Conservation (phyloP, 306 rosid species). For the Casuarina cunninghamiana region DNA sequence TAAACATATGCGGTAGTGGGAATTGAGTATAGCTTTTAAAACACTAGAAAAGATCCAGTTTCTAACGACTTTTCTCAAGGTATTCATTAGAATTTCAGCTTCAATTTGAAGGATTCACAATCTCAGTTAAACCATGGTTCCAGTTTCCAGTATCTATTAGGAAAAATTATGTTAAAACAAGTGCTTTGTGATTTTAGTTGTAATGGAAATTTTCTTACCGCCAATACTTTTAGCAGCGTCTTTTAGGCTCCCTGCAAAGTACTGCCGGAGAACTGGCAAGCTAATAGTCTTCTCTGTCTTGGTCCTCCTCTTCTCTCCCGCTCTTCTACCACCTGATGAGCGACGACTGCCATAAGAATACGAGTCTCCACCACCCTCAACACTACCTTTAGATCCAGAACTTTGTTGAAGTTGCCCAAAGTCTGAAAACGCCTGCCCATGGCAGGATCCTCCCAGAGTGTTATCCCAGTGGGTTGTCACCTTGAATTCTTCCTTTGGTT, state of each 20-base stretch:
- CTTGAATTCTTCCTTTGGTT: slow-evolving; percentile 47
- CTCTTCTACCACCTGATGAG: slow-evolving; percentile 48
- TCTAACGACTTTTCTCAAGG: background rate
- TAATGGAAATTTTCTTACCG: slow-evolving; percentile 5
- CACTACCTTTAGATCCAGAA: slow-evolving; percentile 30
- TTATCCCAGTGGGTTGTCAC: slow-evolving; percentile 46
- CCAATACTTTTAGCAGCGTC: slow-evolving; percentile 46
- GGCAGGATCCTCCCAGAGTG: slow-evolving; percentile 11
- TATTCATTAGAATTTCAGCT: background rate
- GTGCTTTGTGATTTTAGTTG: background rate
- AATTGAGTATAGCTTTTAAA: too few relatives aligned
- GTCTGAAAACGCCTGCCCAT: slow-evolving; percentile 35
- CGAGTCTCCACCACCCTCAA: slow-evolving; percentile 47
- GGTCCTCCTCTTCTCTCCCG: slow-evolving; percentile 56
- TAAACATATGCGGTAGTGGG: too few relatives aligned
- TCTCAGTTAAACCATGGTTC: background rate
- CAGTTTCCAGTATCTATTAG: background rate
- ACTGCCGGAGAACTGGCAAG: slow-evolving; percentile 55
- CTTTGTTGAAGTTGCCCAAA: slow-evolving; percentile 38
- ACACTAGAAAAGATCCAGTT: background rate
- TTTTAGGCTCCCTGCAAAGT: slow-evolving; percentile 49
- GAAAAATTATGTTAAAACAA: background rate
- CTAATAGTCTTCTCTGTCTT: slow-evolving; percentile 68
- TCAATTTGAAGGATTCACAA: background rate
- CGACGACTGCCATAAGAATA: slow-evolving; percentile 30